phyloP scores from a whole-genome alignment of 2,329 filamentous ascomycete species.

The Cercospora sp. region DNA sequence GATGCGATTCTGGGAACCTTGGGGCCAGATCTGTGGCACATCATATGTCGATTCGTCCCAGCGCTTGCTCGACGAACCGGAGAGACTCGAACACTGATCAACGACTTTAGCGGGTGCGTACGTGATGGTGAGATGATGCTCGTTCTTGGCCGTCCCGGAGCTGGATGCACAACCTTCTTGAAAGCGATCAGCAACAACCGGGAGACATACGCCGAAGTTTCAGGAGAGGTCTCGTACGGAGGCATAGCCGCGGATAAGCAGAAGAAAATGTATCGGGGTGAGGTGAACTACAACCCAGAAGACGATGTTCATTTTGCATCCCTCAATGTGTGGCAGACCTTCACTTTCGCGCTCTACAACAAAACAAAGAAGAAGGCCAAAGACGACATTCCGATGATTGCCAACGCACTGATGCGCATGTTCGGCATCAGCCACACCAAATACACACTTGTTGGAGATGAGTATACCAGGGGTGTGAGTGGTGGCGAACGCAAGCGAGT shows the following conservation, averaged over 20 bases:
- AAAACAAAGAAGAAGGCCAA: slow-evolving; percentile 70
- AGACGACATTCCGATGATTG: slow-evolving; percentile 66
- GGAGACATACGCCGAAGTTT: slow-evolving; percentile 63
- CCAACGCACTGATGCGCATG: slow-evolving; percentile 71
- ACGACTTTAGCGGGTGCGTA: slow-evolving; percentile 68
- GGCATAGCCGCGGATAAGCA: slow-evolving; percentile 69
- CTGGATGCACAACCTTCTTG: slow-evolving; percentile 75
- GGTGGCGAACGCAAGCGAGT: slow-evolving; percentile 81
- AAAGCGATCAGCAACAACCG: slow-evolving; percentile 74
- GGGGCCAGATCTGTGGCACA: slow-evolving; percentile 72
- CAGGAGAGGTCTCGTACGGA: slow-evolving; percentile 71
- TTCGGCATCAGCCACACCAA: slow-evolving; percentile 77
- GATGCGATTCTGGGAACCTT: slow-evolving; percentile 76
- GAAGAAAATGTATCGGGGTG: slow-evolving; percentile 68
- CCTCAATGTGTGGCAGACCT: slow-evolving; percentile 75
- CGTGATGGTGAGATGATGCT: slow-evolving; percentile 68
- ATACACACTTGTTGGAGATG: slow-evolving; percentile 74
- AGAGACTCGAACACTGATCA: slow-evolving; percentile 58
- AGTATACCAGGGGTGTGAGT: slow-evolving; percentile 70
- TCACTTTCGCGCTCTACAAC: slow-evolving; percentile 72
- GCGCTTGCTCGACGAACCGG: slow-evolving; percentile 52
- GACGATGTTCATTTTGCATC: slow-evolving; percentile 74
- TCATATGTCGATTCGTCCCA: slow-evolving; percentile 59
- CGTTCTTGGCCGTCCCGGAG: slow-evolving; percentile 70
- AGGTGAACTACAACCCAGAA: slow-evolving; percentile 77